Evolutionary conservation across 2,329 filamentous ascomycete species (phyloP), one percentile per base, ranked within the genome.

Genomic region (Capronia epimyces): DNA sequence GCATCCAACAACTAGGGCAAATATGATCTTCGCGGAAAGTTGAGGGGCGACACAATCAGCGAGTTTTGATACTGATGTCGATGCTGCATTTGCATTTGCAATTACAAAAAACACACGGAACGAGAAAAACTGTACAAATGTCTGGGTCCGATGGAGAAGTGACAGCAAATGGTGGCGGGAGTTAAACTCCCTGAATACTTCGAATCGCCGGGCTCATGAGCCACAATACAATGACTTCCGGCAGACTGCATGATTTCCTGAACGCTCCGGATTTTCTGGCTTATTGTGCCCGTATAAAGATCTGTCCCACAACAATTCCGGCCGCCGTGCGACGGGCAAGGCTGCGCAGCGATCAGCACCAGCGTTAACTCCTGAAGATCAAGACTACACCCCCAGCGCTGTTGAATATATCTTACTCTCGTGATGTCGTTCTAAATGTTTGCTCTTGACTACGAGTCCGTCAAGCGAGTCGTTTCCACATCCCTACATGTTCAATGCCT

Each of bases 11-110:
- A 45, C 15, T 63, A 97, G 91, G 93, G 91, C 65, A 89, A 91
- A 66, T 95, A 75, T 69, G 79, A 94, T 43, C 69, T 96, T 62
- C 81, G 89, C 62, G 91, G 83, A 51, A 97, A 97, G 84, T 79
- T 87, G 69, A 86, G 81, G 71, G 90, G 89, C 48, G 91, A 97
- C 66, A 77, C 84, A n/a, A 78, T 94, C 64, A 74, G 76, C 49
- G 90, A 97, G 72, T 91, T 79, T 69, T 97, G 72, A 63, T 55
- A 51, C 46, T 18, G 22, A 41, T 18, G 5, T 24, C 24, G 39
- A 44, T 24, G n/a, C 24, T 8, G 29, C 21, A 22, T 45, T 18
- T 8, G 29, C 21, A 22, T 45, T 25, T 31, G 34, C 24, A 15
- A 20, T 18, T 10, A 39, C 12, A 20, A 24, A n/a, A n/a, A n/a